Conservation (phyloP, 2,329 filamentous ascomycete species). For the Meredithiella fracta region DNA sequence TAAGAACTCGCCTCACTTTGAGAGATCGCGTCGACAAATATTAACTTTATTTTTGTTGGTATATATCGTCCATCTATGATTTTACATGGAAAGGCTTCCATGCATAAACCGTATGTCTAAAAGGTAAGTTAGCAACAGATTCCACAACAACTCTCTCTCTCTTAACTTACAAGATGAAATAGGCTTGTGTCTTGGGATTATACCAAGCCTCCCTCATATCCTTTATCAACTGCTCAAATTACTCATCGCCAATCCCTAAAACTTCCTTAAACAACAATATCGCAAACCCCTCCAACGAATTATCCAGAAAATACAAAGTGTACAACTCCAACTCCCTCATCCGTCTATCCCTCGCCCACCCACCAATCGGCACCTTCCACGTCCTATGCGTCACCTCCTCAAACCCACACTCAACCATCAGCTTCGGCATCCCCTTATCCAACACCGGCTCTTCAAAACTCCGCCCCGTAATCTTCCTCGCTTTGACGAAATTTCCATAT, state of each 20-base stretch:
- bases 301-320: constrained; percentile 19
- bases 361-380: constrained; percentile 28
- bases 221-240: constrained; percentile 17
- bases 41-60: too few relatives aligned
- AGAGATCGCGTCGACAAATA: too few relatives aligned
- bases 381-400: constrained; percentile 24
- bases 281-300: constrained; percentile 21
- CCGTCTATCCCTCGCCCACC: constrained; percentile 30
- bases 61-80: too few relatives aligned
- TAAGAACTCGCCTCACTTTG: too few relatives aligned
- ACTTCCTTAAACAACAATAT: constrained; percentile 19
- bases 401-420: constrained; percentile 23
- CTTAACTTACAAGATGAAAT: constrained; percentile 8
- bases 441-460: constrained; percentile 17
- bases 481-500: constrained; percentile 18
- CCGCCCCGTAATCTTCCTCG: constrained; percentile 19
- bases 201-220: constrained; percentile 15
- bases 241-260: constrained; percentile 19
- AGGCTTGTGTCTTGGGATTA: constrained; percentile 5
- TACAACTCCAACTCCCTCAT: constrained; percentile 27
- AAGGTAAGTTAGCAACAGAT: not conserved
- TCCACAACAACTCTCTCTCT: not conserved
- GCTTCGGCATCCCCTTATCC: constrained; percentile 15
- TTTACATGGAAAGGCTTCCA: not conserved
- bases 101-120: constrained; percentile 5